phyloP scores from a whole-genome alignment of 164 flowering plant species.

The Piper betle region DNA sequence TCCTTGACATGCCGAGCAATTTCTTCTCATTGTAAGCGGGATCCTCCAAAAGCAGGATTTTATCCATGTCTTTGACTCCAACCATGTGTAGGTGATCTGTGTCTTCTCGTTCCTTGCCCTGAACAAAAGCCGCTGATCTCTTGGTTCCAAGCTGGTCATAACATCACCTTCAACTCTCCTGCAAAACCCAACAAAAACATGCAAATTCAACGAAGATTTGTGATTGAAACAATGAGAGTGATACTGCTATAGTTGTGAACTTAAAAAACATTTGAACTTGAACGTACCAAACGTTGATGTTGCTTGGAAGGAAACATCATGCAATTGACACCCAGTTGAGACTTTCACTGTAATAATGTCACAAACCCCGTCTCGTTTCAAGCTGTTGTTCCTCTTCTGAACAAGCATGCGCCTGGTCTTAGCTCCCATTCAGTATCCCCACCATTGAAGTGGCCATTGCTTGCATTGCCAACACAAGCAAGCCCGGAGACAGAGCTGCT shows the following conservation, averaged over 20 bases:
- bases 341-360: constrained; percentile 39
- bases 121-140: constrained; percentile 63
- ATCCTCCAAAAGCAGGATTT: constrained; percentile 55
- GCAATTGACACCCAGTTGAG: constrained; percentile 47
- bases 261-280: neutral
- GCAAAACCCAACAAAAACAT: neutral
- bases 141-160: constrained; percentile 58
- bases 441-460: neutral
- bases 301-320: constrained; percentile 58
- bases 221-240: neutral
- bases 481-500: constrained; percentile 25
- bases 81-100: constrained; percentile 70
- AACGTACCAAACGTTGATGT: constrained; percentile 78
- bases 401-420: constrained; percentile 93
- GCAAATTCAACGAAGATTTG: neutral
- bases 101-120: constrained; percentile 82
- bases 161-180: constrained; percentile 71
- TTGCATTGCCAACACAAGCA: constrained; percentile 8
- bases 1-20: constrained; percentile 21
- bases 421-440: constrained; percentile 71
- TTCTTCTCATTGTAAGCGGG: constrained; percentile 64
- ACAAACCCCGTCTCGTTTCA: constrained; percentile 17
- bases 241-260: neutral
- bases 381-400: constrained; percentile 52
- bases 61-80: constrained; percentile 74